Evolutionary conservation across 2,329 filamentous ascomycete species (phyloP).

Genomic region (Erysiphe neolycopersici): DNA sequence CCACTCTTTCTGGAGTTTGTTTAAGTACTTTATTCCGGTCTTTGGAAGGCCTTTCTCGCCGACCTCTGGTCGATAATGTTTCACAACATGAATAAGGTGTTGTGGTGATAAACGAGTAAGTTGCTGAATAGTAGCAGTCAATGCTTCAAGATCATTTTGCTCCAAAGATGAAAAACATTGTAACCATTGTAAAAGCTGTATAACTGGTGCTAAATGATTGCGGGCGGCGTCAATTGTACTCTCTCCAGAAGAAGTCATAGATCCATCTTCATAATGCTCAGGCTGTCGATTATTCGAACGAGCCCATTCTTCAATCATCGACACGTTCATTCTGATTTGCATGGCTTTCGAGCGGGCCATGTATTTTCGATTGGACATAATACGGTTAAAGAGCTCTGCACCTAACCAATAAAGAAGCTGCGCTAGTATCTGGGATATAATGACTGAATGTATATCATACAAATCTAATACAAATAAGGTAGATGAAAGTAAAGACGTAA

Average conservation of each 20-base stretch:
- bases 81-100: slow-evolving; percentile 74
- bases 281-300: slow-evolving; percentile 77
- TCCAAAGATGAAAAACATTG: slow-evolving; percentile 90
- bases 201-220: slow-evolving; percentile 64
- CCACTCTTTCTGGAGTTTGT: slow-evolving; percentile 52
- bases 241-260: slow-evolving; percentile 62
- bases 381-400: slow-evolving; percentile 86
- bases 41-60: slow-evolving; percentile 82
- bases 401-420: slow-evolving; percentile 93
- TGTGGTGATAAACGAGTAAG: slow-evolving; percentile 61
- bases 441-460: slow-evolving; percentile 97
- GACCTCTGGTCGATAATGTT: slow-evolving; percentile 82
- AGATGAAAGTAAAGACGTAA: slow-evolving; percentile 82
- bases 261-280: slow-evolving; percentile 85
- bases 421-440: slow-evolving; percentile 69
- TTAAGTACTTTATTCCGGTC: slow-evolving; percentile 63
- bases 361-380: slow-evolving; percentile 91
- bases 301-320: slow-evolving; percentile 86
- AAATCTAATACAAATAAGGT: slow-evolving; percentile 91
- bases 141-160: slow-evolving; percentile 58
- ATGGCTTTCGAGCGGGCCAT: slow-evolving; percentile 91
- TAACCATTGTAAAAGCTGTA: slow-evolving; percentile 88
- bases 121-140: slow-evolving; percentile 73
- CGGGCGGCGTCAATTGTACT: slow-evolving; percentile 63
- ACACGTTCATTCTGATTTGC: slow-evolving; percentile 99